Conservation (phyloP, 1,139 yeast species). For the Candida pseudoviswanathii region DNA sequence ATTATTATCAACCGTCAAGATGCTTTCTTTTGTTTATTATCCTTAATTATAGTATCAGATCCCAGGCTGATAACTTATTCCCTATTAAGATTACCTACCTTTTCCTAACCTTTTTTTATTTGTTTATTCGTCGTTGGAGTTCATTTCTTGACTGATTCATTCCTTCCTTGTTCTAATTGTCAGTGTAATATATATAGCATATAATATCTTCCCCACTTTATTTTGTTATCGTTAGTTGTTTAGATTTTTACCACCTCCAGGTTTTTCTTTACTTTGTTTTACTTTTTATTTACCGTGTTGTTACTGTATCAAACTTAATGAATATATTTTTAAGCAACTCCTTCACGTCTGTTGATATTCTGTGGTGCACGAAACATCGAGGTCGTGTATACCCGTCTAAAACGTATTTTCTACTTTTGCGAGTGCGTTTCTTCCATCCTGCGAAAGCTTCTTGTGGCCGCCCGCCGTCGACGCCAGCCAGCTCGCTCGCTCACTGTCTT, state of each 20-base stretch:
- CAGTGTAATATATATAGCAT: conserved; percentile 4
- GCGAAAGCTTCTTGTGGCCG: too few relatives aligned
- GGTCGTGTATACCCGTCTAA: conserved; percentile 1
- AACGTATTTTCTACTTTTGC: not conserved
- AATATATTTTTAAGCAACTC: not conserved
- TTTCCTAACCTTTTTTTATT: not conserved
- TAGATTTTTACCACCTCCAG: not conserved
- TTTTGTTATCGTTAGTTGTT: not conserved
- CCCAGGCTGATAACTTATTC: not conserved
- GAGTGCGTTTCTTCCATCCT: not conserved
- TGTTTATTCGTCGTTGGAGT: not conserved
- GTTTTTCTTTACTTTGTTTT: not conserved
- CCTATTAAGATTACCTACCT: not conserved
- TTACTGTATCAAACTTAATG: not conserved
- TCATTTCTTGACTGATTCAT: not conserved
- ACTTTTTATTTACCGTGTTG: not conserved
- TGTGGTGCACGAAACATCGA: not conserved
- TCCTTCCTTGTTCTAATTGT: conserved; percentile 2
- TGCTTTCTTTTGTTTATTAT: not conserved
- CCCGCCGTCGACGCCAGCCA: conserved; percentile 1
- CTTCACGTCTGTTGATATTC: not conserved
- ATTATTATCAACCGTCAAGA: not conserved
- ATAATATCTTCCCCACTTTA: not conserved
- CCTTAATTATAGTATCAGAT: not conserved
- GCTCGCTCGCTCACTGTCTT: not conserved